These are phyloP conservation scores for Talinum fruticosum DNA, from an alignment of 148 eudicot species.

Conservation along the genomic window DNA sequence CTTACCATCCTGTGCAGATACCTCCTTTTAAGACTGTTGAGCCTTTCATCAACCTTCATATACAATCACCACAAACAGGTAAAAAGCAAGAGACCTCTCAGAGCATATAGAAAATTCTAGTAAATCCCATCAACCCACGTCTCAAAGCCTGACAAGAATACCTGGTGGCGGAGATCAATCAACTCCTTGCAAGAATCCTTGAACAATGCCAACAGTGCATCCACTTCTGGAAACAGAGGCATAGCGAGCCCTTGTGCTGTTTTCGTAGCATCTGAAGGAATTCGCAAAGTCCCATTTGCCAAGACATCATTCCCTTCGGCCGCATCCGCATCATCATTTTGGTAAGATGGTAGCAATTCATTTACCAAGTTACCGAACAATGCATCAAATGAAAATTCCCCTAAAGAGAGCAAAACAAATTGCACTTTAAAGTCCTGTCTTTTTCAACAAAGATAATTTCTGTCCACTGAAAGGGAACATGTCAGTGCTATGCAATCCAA, in stretches of 20 bases:
- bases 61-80: conserved; percentile 10
- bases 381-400: conserved; percentile 97
- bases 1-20: conserved; percentile 86
- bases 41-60: conserved; percentile 83
- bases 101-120: not conserved
- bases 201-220: conserved; percentile 72
- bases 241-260: conserved; percentile 50
- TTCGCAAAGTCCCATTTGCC: conserved; percentile 54
- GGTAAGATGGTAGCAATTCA: conserved; percentile 72
- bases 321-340: conserved; percentile 64
- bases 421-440: conserved; percentile 2
- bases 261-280: conserved; percentile 41
- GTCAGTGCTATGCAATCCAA: not conserved
- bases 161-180: conserved; percentile 79
- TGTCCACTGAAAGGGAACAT: not conserved
- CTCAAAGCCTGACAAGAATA: conserved; percentile 15
- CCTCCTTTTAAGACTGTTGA: conserved; percentile 81
- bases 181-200: conserved; percentile 88
- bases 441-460: not conserved
- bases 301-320: conserved; percentile 59
- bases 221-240: conserved; percentile 95
- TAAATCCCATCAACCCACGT: not conserved
- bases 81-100: not conserved
- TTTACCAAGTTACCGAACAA: conserved; percentile 92
- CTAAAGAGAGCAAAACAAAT: conserved; percentile 31